Conservation (phyloP, 345 rosid genomes). For the Streptanthus diversifolius region DNA sequence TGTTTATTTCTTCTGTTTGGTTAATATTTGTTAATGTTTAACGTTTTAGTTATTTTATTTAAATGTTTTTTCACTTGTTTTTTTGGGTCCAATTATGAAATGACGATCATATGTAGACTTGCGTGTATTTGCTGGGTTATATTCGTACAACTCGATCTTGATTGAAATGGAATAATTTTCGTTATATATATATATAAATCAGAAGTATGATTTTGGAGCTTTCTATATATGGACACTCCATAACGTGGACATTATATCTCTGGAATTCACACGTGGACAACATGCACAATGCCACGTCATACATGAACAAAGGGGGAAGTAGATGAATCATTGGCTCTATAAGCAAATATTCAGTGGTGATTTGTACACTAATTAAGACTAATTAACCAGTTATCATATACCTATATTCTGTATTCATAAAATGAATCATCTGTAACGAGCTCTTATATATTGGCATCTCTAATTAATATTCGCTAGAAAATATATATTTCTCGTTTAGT, state of each 20-base stretch:
- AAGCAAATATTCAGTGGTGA: not conserved
- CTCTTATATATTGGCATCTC: not conserved
- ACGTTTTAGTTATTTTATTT: not conserved
- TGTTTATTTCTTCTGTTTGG: not conserved
- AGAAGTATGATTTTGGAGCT: constrained; percentile 8
- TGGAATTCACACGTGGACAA: constrained; percentile 12
- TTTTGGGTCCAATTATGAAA: not conserved
- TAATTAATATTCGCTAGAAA: not conserved
- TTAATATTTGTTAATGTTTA: not conserved
- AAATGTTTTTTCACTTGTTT: not conserved
- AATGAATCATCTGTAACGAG: not conserved
- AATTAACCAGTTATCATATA: not conserved
- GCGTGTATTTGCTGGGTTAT: not conserved
- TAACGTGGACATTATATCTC: constrained; percentile 7
- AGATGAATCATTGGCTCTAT: not conserved
- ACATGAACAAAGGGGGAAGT: not conserved
- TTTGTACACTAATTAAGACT: not conserved
- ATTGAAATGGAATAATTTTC: not conserved
- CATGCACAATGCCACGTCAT: constrained; percentile 30
- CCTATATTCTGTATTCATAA: not conserved
- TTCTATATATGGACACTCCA: constrained; percentile 26
- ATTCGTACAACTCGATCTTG: not conserved
- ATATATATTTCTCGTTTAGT: not conserved
- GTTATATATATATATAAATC: not conserved
- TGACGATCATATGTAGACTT: not conserved